Base-by-base conservation (phyloP, 2,329 filamentous ascomycete genomes). In the Dactylellina parvicollis region DNA sequence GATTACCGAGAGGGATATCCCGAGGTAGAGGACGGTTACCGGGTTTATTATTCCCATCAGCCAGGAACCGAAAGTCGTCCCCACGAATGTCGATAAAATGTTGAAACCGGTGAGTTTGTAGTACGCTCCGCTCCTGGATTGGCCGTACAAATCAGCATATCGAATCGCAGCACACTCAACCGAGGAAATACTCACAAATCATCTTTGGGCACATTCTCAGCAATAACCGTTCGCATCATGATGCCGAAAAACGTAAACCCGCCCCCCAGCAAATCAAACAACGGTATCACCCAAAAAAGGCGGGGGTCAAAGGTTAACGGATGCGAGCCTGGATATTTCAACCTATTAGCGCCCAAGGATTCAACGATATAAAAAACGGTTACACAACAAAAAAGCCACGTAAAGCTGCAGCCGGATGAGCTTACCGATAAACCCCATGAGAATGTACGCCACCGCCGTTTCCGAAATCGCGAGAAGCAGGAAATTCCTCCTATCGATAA, bases 201-300 rank as follows among this genome's bases (percentile, higher is more conserved):
- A 24, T 73, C 60, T 32, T 73, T 73, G 2, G 69, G 60, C 47
- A 55, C 54, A 36, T 73, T 73, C 46, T 73, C 69, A 20, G 69
- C 69, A 22, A 73, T 73, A 8, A 66, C 47, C 18, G 69, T 73
- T 30, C 69, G 46, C 60, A 73, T 46, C 60, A 73, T 73, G 4
- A 73, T 73, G 14, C 60, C 69, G 24, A 73, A 65, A 38, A 73
- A 73, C 10, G 69, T 60, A 34, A 66, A 73, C n/a, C 60, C 69
- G 30, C 69, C 69, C 1, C 69, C 69, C 10, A 73, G 20, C 18
- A 73, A 56, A 56, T 73, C 69, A 30, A 73, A 65, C n/a, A 73
- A 20, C 34, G 69, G 60, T 18, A 64, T 59, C 1, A 59, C 38
- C 69, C 69, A 73, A n/a, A 73, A 62, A 16, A 73, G 24, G 16